Evolutionary conservation across 2,329 filamentous ascomycete species (phyloP).

Genomic region (Pseudocercospora eumusae): DNA sequence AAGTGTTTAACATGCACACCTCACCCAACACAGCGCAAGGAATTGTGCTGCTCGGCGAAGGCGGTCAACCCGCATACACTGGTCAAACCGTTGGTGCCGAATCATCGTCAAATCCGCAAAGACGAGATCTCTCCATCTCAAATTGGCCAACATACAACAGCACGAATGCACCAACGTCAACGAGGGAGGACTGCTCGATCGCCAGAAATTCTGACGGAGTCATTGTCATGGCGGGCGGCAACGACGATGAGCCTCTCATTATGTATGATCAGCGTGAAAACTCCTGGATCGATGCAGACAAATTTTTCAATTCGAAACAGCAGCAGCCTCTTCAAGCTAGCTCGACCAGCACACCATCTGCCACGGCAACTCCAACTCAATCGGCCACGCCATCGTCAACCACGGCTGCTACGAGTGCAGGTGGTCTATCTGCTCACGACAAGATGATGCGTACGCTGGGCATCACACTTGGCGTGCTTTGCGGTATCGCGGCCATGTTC

Average conservation of each 20-base stretch:
- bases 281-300: constrained; percentile 72
- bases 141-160: constrained; percentile 80
- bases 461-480: constrained; percentile 77
- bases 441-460: constrained; percentile 67
- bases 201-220: constrained; percentile 66
- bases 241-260: constrained; percentile 64
- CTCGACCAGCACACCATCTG: constrained; percentile 36
- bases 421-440: constrained; percentile 45
- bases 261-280: constrained; percentile 78
- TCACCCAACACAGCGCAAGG: constrained; percentile 75
- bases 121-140: constrained; percentile 58
- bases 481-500: constrained; percentile 71
- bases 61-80: constrained; percentile 54
- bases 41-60: constrained; percentile 64
- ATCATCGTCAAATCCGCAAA: constrained; percentile 40
- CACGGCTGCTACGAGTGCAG: constrained; percentile 38
- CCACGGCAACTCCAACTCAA: constrained; percentile 42
- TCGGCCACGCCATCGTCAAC: constrained; percentile 42
- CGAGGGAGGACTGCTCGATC: constrained; percentile 69
- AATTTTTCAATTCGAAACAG: constrained; percentile 58
- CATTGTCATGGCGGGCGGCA: constrained; percentile 78
- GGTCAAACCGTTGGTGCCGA: constrained; percentile 50
- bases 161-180: constrained; percentile 66
- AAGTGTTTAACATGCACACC: constrained; percentile 72
- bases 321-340: constrained; percentile 38